Percentiles rank a stretch among this genome's conserved stretches.
These are phyloP conservation scores for Malassezia yamatoensis DNA, from an alignment of 1,284 basidiomycete genomes.

Conservation along the genomic window DNA sequence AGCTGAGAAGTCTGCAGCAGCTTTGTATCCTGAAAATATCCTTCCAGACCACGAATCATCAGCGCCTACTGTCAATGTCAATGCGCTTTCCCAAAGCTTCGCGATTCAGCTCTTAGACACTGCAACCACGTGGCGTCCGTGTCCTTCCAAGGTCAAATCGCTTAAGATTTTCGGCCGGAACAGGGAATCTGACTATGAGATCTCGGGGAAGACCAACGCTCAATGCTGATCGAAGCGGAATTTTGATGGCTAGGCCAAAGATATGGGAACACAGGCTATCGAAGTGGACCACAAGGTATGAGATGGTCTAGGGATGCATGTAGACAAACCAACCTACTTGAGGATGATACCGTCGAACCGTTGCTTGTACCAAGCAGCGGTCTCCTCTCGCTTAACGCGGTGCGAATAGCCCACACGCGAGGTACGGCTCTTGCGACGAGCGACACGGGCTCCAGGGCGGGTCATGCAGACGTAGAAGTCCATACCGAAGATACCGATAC, in stretches of 20 bases:
- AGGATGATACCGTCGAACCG: conserved; percentile 52
- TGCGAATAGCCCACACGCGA: conserved; percentile 77
- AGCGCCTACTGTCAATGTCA: conserved; percentile 1
- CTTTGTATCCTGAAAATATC: conserved; percentile 12
- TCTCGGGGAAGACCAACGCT: too few relatives aligned
- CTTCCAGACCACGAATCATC: conserved; percentile 19
- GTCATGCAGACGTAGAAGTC: conserved; percentile 60
- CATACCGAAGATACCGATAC: conserved; percentile 48
- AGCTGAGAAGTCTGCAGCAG: conserved; percentile 49
- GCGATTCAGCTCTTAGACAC: neutral
- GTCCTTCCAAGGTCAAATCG: neutral
- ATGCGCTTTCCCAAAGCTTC: neutral
- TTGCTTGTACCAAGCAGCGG: conserved; percentile 97
- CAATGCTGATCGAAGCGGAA: neutral
- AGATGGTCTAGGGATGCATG: conserved; percentile 1
- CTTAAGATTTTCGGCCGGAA: neutral
- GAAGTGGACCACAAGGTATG: conserved; percentile 14
- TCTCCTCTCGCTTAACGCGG: conserved; percentile 54
- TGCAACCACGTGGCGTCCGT: neutral
- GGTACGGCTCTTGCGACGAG: conserved; percentile 80
- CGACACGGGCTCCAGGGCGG: conserved; percentile 83
- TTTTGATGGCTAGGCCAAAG: conserved; percentile 1
- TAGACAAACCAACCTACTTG: conserved; percentile 22
- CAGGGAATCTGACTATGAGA: too few relatives aligned
- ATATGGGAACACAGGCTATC: conserved; percentile 15